phyloP scores from a whole-genome alignment of 2,329 filamentous ascomycete genomes.

The Reticulascus tulasneorum region DNA sequence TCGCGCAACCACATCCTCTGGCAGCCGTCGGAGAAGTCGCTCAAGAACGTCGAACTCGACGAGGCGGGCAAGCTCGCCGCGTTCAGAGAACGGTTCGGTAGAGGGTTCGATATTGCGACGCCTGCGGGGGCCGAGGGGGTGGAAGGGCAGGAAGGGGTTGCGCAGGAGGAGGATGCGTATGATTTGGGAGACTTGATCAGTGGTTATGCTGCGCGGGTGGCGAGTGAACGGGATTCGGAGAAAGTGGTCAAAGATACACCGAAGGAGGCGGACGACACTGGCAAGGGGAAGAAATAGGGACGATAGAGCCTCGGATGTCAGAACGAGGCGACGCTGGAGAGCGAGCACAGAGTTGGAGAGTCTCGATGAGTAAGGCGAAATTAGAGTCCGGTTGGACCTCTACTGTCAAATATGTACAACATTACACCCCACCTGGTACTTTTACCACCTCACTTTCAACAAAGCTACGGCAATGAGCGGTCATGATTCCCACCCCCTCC shows the following conservation, averaged over 20 bases:
- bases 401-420: slow-evolving; percentile 19
- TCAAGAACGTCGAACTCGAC: slow-evolving; percentile 88
- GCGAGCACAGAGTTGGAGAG: background rate
- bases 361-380: background rate
- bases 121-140: slow-evolving; percentile 7
- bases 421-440: too few species aligned
- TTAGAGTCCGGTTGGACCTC: slow-evolving; percentile 8
- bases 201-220: slow-evolving; percentile 33
- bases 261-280: slow-evolving; percentile 35
- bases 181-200: slow-evolving; percentile 49
- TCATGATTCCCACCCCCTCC: background rate
- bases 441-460: too few species aligned
- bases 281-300: slow-evolving; percentile 38
- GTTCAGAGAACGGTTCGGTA: slow-evolving; percentile 81
- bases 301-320: slow-evolving; percentile 35
- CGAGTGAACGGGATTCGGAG: slow-evolving; percentile 29
- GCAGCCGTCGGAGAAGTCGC: slow-evolving; percentile 78
- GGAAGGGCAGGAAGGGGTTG: slow-evolving; percentile 1
- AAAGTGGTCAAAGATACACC: slow-evolving; percentile 26
- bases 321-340: background rate
- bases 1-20: slow-evolving; percentile 84
- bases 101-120: slow-evolving; percentile 68
- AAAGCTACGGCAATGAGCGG: too few species aligned
- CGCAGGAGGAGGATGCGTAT: slow-evolving; percentile 18
- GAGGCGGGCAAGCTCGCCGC: slow-evolving; percentile 86